Conservation (phyloP, 2,329 filamentous ascomycete species). For the Keithomyces neogunnii region DNA sequence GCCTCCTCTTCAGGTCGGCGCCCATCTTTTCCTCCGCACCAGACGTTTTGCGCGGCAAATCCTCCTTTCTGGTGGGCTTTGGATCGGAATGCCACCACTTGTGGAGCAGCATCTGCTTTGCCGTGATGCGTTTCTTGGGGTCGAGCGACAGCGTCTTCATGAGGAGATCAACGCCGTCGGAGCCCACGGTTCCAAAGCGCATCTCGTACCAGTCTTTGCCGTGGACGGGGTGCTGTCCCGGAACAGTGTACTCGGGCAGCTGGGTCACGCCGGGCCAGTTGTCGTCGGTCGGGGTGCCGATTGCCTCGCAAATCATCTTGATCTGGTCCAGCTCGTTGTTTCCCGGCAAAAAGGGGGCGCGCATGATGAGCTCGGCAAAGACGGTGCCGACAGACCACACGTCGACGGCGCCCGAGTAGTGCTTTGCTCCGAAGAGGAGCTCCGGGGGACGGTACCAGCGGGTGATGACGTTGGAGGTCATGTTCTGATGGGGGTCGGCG, state of each 20-base stretch:
- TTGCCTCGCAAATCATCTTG: slow-evolving; percentile 69
- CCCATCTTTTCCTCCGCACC: slow-evolving; percentile 66
- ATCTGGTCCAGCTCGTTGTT: slow-evolving; percentile 83
- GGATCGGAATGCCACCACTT: slow-evolving; percentile 81
- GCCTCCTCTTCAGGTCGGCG: slow-evolving; percentile 68
- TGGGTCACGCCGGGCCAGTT: slow-evolving; percentile 89
- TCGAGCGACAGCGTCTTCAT: slow-evolving; percentile 80
- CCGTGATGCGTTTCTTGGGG: slow-evolving; percentile 75
- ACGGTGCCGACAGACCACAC: slow-evolving; percentile 91
- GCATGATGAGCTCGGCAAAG: slow-evolving; percentile 81
- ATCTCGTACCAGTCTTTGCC: slow-evolving; percentile 64
- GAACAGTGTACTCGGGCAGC: slow-evolving; percentile 71
- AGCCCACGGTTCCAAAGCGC: slow-evolving; percentile 72
- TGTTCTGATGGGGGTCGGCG: slow-evolving; percentile 76
- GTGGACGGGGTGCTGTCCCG: slow-evolving; percentile 53
- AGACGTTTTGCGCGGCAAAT: slow-evolving; percentile 62
- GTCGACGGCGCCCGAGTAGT: slow-evolving; percentile 87
- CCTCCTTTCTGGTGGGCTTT: slow-evolving; percentile 70
- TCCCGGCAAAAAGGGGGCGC: slow-evolving; percentile 75
- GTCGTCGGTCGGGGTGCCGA: slow-evolving; percentile 87
- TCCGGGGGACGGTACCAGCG: slow-evolving; percentile 95
- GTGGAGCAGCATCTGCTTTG: slow-evolving; percentile 70
- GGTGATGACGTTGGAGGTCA: slow-evolving; percentile 94
- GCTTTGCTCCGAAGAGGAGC: slow-evolving; percentile 79
- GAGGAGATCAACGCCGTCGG: slow-evolving; percentile 78